Evolutionary conservation across 1,139 yeast species (phyloP), one percentile per base, ranked within the genome.

Genomic region (Saccharomyces hybrid): DNA sequence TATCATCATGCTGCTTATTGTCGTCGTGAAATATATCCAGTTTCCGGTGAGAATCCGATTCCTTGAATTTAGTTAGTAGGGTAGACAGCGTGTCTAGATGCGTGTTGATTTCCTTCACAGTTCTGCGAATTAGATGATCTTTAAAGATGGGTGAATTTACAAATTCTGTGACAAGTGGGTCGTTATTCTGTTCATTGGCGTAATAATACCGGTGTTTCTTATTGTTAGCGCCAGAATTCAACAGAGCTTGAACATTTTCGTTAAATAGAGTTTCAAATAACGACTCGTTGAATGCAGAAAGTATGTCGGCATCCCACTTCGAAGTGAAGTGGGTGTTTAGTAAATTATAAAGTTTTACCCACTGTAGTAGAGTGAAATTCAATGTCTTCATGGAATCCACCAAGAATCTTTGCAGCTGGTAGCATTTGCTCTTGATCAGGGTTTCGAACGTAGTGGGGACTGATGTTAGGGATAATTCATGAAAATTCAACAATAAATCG

Each of bases 341-440:
- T 21, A 59, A 42, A 27, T 53, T 34, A 48, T 58, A 51, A 8
- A 59, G 47, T 28, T 52, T 51, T 14, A 59, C 54, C 58, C 58
- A 55, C 38, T 59, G 57, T 19, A 34, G 7, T 27, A 58, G 51
- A 11, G 52, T 51, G 8, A 58, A 54, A 7, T 51, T 24, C 8
- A 53, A 12, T 9, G 47, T 29, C 19, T 24, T 44, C 16, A 47
- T 48, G 2, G 54, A 41, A 14, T 52, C 46, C 24, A 48, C 41
- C 44, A 52, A 24, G 27, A 26, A 52, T 5, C 9, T 29, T 27
- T 52, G 54, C 31, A 52, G 16, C 11, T 16, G 46, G 3, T 14
- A 27, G 27, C 54, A 52, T 52, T 49, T 52, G 8, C 24, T 16
- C 24, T 11, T 12, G 6, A 52, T 19, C 1, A 52, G 19, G 3